Base-by-base conservation (phyloP, 257 asterid species). In the Solanum piurae region DNA sequence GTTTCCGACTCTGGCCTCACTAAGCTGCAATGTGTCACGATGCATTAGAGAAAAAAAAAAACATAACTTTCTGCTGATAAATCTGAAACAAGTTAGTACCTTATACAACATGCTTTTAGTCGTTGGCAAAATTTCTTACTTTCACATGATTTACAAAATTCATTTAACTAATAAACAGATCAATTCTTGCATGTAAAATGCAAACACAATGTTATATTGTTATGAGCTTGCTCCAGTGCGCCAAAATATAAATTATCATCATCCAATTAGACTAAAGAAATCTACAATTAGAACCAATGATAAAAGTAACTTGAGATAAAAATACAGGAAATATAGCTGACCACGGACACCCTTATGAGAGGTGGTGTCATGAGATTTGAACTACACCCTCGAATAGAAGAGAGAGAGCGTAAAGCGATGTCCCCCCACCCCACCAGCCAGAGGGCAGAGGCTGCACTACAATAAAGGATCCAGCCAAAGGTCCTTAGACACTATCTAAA, bases 1-100 rank as follows among this genome's bases (percentile, higher is more conserved):
- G 86, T 90, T 91, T 27, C 90, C 91, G 14, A 86, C 88, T 88
- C 88, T 90, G 4, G 91, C 86, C 42, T 89, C 96, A 42, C 94
- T 91, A 4, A 96, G 96, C 98, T 96, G 95, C 93, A 84, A 16
- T 25, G 23, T 20, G n/a, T 12, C 36, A 20, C 60, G 52, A 60
- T 12, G 14, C 49, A 73, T 74, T 69, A 87, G 89, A 80, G 16
- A 27, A 5, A 27, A 14, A 8, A 40, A 3, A 13, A 2, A 27
- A 4, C 2, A 27, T 0, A 80, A 44, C 1, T 38, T 29, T 16
- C 16, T 29, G 36, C 11, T 46, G 16, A 29, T 80, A 80, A 46
- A 46, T 46, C 25, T 42, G 10, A 40, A 44, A 79, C 27, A 25
- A 25, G 64, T 44, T 40, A 38, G 23, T 42, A 4, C 3, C 40